Base-by-base conservation (phyloP, 2,329 filamentous ascomycete genomes). In the Xylariales sp. region DNA sequence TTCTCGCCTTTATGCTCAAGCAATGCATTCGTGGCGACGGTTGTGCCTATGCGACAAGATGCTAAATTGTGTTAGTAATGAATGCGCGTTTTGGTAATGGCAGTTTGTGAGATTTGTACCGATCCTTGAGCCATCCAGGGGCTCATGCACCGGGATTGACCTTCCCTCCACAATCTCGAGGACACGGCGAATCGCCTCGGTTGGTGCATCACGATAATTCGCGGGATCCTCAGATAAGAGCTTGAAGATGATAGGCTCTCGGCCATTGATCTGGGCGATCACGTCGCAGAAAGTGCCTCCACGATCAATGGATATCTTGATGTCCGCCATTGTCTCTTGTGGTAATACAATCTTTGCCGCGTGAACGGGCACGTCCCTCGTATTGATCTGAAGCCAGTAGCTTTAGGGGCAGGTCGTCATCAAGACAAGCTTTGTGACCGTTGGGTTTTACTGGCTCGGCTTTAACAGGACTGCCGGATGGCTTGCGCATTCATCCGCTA, bases 221-320 rank as follows among this genome's bases (percentile, higher is more conserved):
- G 68, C 62, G 0, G 82, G 82, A 49, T 88, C 83, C 47, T 83
- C 83, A 0, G 84, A 88, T 8, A 89, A 70, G 0, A 88, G 66
- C 57, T 88, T 88, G 59, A 88, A 83, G 39, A 87, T 63, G 32
- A 86, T 68, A 46, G 84, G 78, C 54, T 85, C 78, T 54, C 77
- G 69, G 63, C 82, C 81, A 45, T 72, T 71, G 14, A 80, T 77
- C 3, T 70, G 74, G 38, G 80, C 81, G 5, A 81, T 76, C 42
- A 83, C 83, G 56, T 88, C 83, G 40, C 81, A 86, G 58, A 88
- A 87, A n/a, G 83, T 86, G 40, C 83, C 83, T 36, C 83, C 83
- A 39, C 83, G 76, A 64, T 82, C 58, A 21, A 62, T 61, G n/a
- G 59, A 46, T 37, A 61, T 32, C 21, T 14, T 14, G 18, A 33